Conservation (phyloP, 2,329 filamentous ascomycete genomes). For the Venturia nashicola region DNA sequence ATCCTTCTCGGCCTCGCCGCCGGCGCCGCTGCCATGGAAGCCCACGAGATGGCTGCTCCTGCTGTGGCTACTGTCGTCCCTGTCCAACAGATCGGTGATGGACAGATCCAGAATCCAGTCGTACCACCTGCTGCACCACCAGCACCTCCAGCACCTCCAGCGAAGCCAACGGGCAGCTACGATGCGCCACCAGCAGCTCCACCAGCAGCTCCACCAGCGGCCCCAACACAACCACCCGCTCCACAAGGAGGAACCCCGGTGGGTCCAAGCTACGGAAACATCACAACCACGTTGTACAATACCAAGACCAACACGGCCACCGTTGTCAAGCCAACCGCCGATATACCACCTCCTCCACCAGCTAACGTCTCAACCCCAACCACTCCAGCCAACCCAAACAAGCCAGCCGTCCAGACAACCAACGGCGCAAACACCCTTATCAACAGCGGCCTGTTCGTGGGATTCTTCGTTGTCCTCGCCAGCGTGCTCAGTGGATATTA, state of each 20-base stretch:
- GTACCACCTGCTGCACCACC: not conserved
- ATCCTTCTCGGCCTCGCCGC: not conserved
- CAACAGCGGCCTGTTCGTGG: not conserved
- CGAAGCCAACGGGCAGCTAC: not conserved
- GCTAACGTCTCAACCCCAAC: not conserved
- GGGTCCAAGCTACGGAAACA: not conserved
- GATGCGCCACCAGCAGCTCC: not conserved
- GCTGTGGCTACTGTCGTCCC: not conserved
- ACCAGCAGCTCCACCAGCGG: not conserved
- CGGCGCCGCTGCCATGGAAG: not conserved
- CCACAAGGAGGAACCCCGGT: not conserved
- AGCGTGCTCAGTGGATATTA: not conserved
- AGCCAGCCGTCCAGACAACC: not conserved
- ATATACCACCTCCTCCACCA: too few species aligned
- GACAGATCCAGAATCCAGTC: slow-evolving; percentile 10
- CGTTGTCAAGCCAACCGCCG: not conserved
- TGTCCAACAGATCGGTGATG: slow-evolving; percentile 9
- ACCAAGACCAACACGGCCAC: slow-evolving; percentile 4
- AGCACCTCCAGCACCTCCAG: not conserved
- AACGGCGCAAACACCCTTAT: not conserved
- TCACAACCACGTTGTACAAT: not conserved
- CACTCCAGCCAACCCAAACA: not conserved
- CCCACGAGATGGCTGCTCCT: not conserved
- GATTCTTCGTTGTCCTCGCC: not conserved
- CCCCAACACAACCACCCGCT: not conserved